phyloP scores from a whole-genome alignment of 257 asterid genomes.

The Nicotiana benthamiana region DNA sequence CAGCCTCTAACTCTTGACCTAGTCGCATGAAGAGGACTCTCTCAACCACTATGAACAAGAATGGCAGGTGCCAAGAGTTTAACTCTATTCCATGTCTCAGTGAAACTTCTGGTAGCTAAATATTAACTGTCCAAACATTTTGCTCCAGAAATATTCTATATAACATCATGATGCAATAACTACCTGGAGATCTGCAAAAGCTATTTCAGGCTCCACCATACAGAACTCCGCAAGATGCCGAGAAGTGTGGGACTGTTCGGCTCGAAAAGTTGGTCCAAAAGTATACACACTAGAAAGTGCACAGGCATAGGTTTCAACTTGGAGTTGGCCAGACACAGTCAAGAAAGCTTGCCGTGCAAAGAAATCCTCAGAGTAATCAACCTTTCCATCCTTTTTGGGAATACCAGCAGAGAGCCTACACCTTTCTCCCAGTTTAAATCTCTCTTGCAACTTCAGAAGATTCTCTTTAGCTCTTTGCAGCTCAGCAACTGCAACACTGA shows the following conservation, averaged over 20 bases:
- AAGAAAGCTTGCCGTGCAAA: slow-evolving; percentile 87
- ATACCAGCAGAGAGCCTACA: slow-evolving; percentile 49
- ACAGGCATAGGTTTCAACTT: slow-evolving; percentile 91
- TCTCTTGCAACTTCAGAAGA: slow-evolving; percentile 49
- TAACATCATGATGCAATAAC: not conserved
- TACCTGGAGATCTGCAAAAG: slow-evolving; percentile 88
- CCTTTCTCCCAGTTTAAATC: slow-evolving; percentile 53
- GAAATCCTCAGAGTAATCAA: slow-evolving; percentile 80
- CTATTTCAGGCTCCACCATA: slow-evolving; percentile 99
- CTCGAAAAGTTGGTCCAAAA: slow-evolving; percentile 95
- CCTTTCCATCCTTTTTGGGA: slow-evolving; percentile 72
- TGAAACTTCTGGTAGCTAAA: not conserved
- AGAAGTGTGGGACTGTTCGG: slow-evolving; percentile 87
- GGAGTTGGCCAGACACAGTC: slow-evolving; percentile 97
- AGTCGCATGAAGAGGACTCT: no score
- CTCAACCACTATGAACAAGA: no score
- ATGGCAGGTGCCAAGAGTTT: not conserved
- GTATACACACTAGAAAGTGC: slow-evolving; percentile 89
- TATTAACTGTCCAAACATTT: not conserved
- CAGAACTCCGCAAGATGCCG: slow-evolving; percentile 96
- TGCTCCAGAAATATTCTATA: not conserved
- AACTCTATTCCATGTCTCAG: not conserved
- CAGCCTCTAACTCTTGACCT: no score
- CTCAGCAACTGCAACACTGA: slow-evolving; percentile 57
- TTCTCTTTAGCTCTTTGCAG: slow-evolving; percentile 69